Evolutionary conservation across 257 asterid species (phyloP).

Genomic region (Solanum virginianum): DNA sequence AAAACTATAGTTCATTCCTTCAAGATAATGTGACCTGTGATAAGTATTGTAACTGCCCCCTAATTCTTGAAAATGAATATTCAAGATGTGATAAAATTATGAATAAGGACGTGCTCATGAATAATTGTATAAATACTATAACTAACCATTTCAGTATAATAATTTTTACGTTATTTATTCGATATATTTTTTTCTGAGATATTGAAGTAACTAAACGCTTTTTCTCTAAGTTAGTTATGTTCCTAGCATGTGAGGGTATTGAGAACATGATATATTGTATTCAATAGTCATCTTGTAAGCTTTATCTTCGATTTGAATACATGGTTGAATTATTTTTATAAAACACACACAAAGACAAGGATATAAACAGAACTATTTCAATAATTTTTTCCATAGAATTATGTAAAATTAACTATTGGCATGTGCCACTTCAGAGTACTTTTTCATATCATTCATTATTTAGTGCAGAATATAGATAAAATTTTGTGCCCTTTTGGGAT

Average conservation of each 20-base stretch:
- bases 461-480: background rate
- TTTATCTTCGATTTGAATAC: background rate
- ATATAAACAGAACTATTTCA: background rate
- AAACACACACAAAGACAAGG: background rate
- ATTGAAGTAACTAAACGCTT: too few species aligned
- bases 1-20: too few species aligned
- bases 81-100: too few species aligned
- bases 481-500: background rate
- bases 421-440: background rate
- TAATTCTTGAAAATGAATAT: too few species aligned
- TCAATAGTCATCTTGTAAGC: background rate
- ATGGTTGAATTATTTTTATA: background rate
- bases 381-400: background rate
- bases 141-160: too few species aligned
- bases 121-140: too few species aligned
- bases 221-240: too few species aligned
- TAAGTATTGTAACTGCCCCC: too few species aligned
- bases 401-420: background rate
- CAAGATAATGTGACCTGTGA: too few species aligned
- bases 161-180: too few species aligned
- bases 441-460: background rate
- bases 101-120: too few species aligned
- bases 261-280: background rate
- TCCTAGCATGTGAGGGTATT: background rate
- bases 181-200: too few species aligned